A percentile compares a stretch with the other conserved stretches of the same genome.
phyloP scores from a whole-genome alignment of 345 rosid genomes.

The Acer negundo region DNA sequence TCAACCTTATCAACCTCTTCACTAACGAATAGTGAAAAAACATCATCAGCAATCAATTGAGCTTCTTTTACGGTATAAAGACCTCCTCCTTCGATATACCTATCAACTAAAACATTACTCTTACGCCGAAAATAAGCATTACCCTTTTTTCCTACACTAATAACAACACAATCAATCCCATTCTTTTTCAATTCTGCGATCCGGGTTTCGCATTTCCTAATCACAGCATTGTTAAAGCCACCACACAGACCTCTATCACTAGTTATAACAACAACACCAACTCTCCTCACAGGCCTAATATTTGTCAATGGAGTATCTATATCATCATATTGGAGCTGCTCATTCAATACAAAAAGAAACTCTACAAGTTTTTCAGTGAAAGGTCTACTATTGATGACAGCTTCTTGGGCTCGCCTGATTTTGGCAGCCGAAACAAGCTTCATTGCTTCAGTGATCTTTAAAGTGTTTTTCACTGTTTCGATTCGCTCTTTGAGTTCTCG shows the following conservation, averaged over 20 bases:
- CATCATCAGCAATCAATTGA: conserved; percentile 76
- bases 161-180: conserved; percentile 61
- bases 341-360: conserved; percentile 52
- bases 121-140: conserved; percentile 66
- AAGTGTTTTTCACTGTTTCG: conserved; percentile 56
- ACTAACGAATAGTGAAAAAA: conserved; percentile 68
- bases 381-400: conserved; percentile 76
- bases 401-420: conserved; percentile 84
- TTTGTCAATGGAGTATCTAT: conserved; percentile 67
- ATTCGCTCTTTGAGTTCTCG: conserved; percentile 69
- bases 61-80: conserved; percentile 84
- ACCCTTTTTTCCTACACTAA: conserved; percentile 85
- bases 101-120: conserved; percentile 47
- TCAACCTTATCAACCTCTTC: conserved; percentile 92
- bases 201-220: conserved; percentile 58
- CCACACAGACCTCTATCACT: conserved; percentile 89
- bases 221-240: conserved; percentile 70
- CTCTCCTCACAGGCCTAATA: conserved; percentile 71
- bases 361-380: conserved; percentile 63
- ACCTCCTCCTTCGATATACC: conserved; percentile 54
- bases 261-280: conserved; percentile 67
- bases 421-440: conserved; percentile 82
- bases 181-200: conserved; percentile 55
- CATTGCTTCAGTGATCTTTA: conserved; percentile 85
- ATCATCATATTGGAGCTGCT: conserved; percentile 57